These are phyloP conservation scores for Exophiala calicioides DNA, from an alignment of 2,329 filamentous ascomycete genomes.

Conservation along the genomic window DNA sequence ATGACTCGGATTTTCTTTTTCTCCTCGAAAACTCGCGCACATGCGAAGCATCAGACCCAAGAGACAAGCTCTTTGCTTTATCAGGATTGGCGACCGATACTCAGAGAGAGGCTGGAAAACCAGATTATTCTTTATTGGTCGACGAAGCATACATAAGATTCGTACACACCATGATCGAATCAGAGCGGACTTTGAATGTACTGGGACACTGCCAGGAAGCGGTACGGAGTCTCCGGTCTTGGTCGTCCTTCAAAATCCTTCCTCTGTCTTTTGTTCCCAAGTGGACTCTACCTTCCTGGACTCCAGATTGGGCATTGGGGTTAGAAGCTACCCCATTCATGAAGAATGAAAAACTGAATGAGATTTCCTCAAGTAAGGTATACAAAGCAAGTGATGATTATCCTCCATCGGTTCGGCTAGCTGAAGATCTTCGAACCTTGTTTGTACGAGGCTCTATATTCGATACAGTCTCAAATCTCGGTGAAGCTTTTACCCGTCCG, in stretches of 20 bases:
- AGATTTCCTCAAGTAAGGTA: neutral
- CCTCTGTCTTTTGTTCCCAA: neutral
- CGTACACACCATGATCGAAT: neutral
- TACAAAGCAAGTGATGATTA: neutral
- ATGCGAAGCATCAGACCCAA: neutral
- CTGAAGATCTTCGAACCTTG: neutral
- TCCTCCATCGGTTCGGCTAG: neutral
- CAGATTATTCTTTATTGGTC: neutral
- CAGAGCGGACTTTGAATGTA: neutral
- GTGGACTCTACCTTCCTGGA: neutral
- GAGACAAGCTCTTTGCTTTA: neutral
- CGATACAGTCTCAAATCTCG: neutral
- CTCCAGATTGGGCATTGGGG: neutral
- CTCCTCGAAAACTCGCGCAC: neutral
- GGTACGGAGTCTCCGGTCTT: neutral
- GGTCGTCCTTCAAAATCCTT: neutral
- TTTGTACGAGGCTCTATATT: neutral
- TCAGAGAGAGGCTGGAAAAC: neutral
- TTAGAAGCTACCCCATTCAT: neutral
- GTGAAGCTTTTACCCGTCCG: neutral
- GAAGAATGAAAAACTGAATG: neutral
- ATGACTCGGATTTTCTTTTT: neutral
- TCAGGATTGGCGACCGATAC: neutral
- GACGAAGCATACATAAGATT: neutral
- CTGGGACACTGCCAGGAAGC: neutral